These are phyloP conservation scores for Scutellaria galericulata DNA, from an alignment of 257 asterid species.

Conservation along the genomic window DNA sequence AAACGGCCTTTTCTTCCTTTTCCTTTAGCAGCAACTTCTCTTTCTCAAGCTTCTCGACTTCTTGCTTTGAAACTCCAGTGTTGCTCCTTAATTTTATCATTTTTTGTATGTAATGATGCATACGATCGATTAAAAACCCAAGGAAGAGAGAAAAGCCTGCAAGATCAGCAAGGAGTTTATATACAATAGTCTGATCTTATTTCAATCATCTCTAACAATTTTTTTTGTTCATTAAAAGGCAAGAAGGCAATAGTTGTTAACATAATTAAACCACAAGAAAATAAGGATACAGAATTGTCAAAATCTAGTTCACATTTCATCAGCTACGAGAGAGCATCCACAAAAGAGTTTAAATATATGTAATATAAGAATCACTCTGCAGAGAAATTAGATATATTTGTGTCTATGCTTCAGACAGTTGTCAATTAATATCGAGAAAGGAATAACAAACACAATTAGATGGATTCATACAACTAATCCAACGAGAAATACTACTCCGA, in stretches of 20 bases:
- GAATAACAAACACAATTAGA: not conserved
- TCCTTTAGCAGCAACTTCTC: conserved; percentile 71
- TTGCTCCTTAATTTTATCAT: conserved; percentile 59
- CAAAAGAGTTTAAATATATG: not conserved
- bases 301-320: not conserved
- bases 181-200: not conserved
- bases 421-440: not conserved
- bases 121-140: conserved; percentile 84
- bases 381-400: not conserved
- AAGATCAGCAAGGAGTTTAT: conserved; percentile 20
- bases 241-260: not conserved
- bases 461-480: not conserved
- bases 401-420: not conserved
- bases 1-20: conserved; percentile 63
- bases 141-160: conserved; percentile 87
- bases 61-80: conserved; percentile 67
- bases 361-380: not conserved
- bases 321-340: not conserved
- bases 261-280: not conserved
- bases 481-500: not conserved
- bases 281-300: not conserved
- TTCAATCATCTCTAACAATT: not conserved
- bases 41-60: conserved; percentile 69
- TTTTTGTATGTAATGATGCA: conserved; percentile 85
- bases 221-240: too few relatives aligned